A percentile compares a stretch with the other conserved stretches of the same genome.
phyloP scores from a whole-genome alignment of 139 green algal species.

The Desmodesmus armatus region DNA sequence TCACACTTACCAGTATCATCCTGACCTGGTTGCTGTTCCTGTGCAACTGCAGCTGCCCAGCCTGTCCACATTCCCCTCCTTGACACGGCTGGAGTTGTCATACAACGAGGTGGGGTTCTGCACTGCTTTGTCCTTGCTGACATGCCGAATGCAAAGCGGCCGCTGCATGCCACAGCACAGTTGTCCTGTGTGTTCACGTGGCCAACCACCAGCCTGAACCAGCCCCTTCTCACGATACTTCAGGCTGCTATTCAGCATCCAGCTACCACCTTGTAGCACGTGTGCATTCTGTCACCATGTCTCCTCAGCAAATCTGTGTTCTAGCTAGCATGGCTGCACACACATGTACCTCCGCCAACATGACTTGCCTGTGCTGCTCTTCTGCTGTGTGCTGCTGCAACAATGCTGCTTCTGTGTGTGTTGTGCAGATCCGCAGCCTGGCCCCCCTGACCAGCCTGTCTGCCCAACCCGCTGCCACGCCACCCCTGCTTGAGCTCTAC shows the following conservation, averaged over 20 bases:
- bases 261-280: too few species aligned
- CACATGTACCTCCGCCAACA: neutral
- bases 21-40: neutral
- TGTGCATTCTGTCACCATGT: too few species aligned
- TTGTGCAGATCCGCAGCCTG: conserved; percentile 75
- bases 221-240: too few species aligned
- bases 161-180: too few species aligned
- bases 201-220: too few species aligned
- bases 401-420: neutral
- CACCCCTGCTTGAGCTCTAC: conserved; percentile 83
- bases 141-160: too few species aligned
- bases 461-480: neutral
- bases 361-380: neutral
- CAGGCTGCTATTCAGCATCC: too few species aligned
- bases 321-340: too few species aligned
- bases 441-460: conserved; percentile 61
- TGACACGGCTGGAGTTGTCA: conserved; percentile 84
- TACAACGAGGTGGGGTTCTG: conserved; percentile 87
- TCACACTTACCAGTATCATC: neutral
- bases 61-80: conserved; percentile 63
- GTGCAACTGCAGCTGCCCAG: conserved; percentile 67
- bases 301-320: too few species aligned
- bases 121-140: too few species aligned
- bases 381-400: too few species aligned
- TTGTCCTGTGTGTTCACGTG: too few species aligned